Percentiles rank a stretch among this genome's conserved stretches.
phyloP scores from a whole-genome alignment of 305 asterid species.

The Plantago lanceolata region DNA sequence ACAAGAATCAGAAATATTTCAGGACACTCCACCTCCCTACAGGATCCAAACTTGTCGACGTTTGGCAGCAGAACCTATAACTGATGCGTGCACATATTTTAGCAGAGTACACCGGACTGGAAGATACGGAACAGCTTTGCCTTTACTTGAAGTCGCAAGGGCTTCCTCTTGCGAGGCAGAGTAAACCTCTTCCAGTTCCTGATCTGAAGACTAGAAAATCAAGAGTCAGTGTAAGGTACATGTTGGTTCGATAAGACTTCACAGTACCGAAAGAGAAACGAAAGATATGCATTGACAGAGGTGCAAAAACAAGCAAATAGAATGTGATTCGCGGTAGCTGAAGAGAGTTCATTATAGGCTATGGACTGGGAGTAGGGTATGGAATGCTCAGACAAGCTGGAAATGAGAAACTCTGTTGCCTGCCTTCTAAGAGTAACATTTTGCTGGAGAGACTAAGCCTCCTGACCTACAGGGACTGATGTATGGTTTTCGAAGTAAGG shows the following conservation, averaged over 20 bases:
- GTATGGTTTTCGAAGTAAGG: no score
- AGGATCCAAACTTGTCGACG: slow-evolving; percentile 80
- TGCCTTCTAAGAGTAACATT: slow-evolving; percentile 59
- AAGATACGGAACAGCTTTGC: slow-evolving; percentile 58
- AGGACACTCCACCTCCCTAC: slow-evolving; percentile 76
- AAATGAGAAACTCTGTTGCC: slow-evolving; percentile 76
- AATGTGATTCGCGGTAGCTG: slow-evolving; percentile 85
- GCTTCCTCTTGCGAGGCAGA: slow-evolving; percentile 96
- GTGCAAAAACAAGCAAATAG: slow-evolving; percentile 88
- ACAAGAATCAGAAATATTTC: slow-evolving; percentile 77
- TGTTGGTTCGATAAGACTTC: no score
- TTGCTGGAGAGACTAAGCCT: no score
- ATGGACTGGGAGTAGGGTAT: slow-evolving; percentile 96
- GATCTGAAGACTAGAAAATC: slow-evolving; percentile 89
- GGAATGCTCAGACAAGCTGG: slow-evolving; percentile 99
- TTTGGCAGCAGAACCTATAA: slow-evolving; percentile 80
- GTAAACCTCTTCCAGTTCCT: slow-evolving; percentile 93
- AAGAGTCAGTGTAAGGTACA: slow-evolving; percentile 95
- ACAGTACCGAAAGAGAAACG: slow-evolving; percentile 82
- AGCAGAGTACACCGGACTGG: slow-evolving; percentile 76
- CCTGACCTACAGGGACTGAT: slow-evolving; percentile 43
- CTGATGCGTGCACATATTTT: slow-evolving; percentile 86
- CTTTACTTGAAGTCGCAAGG: slow-evolving; percentile 93
- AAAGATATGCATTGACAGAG: slow-evolving; percentile 86
- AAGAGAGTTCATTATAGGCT: slow-evolving; percentile 97